Evolutionary conservation across 257 asterid genomes (phyloP), one percentile per base, ranked within the genome.

Genomic region (Salvia splendens): DNA sequence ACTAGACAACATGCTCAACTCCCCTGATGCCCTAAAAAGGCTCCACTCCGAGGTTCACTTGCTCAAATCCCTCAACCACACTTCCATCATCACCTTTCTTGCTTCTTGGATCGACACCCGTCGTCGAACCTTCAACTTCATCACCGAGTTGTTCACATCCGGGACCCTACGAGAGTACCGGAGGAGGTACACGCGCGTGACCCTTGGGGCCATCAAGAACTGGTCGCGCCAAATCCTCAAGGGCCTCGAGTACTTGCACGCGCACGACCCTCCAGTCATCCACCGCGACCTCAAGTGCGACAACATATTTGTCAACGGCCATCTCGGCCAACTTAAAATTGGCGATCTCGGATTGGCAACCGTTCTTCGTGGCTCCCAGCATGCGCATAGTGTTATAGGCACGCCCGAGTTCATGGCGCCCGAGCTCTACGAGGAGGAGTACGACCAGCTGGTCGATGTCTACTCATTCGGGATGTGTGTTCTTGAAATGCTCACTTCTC

Each of bases 361-460:
- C 75, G 70, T 87, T 61, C 95, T 89, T 30, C 69, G 56, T 8
- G 93, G 82, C 40, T 81, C 86, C 2, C 86, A 80, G 51, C 90
- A 79, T 14, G 95, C 95, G n/a, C 95, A 89, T 65, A 87, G 95
- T 71, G 96, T 89, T 64, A 89, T 89, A 71, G 96, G 97, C 49
- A 90, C 97, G 11, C 97, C 97, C 5, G 94, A 89, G 76, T 89
- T 89, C 52, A 89, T 89, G 97, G 97, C 95, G 10, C 95, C 94
- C 2, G 97, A 89, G 63, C 40, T 89, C 33, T 89, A 89, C 20
- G 97, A 89, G 59, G 97, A 89, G 83, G 88, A 87, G 8, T 89
- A 89, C 50, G 88, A 89, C 63, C 95, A 82, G 73, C 87, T 85
- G 7, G 89, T 89, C 0, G 95, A 89, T 64, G 57, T 90, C 43